Evolutionary conservation across 1,139 yeast genomes (phyloP), one percentile per base, ranked within the genome.

Genomic region (Nakaseomyces uthaithaninus): DNA sequence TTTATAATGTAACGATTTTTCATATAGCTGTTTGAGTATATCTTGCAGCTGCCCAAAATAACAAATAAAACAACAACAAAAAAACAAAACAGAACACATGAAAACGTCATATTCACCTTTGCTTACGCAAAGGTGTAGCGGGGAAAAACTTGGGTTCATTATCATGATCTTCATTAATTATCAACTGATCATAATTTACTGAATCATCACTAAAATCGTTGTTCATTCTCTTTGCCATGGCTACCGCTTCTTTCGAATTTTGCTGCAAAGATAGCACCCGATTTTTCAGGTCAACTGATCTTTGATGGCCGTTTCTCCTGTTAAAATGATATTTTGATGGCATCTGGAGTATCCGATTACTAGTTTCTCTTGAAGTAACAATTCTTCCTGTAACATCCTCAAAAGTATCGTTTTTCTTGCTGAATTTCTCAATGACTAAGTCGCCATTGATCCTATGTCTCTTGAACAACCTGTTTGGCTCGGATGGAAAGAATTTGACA

Each of bases 401-500:
- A 31, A 31, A 31, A 5, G 24, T 20, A 19, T n/a, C 4, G 20
- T 19, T 19, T 20, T 42, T 33, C 42, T 42, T 23, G 42, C 26
- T 41, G 37, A 16, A 25, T 26, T 12, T 37, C 39, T 58, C 60
- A 9, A 42, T 49, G 12, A 53, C 40, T 5, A 45, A 20, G 5
- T 50, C 53, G 9, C 64, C 63, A 12, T 38, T 37, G 10, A 59
- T 35, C 2, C 53, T 42, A 39, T 59, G 62, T 4, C 57, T 54
- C 31, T 45, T 44, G 36, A 59, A 59, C 6, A 31, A 11, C 4
- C 12, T 31, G n/a, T 14, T 31, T 7, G 24, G 16, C 12, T n/a
- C 24, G 47, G 72, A 65, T 3, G 71, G 63, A 45, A 53, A 66
- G 45, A 64, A 60, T n/a, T 58, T 59, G 7, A 63, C 64, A 7